Evolutionary conservation across 2,329 filamentous ascomycete species (phyloP), one percentile per base, ranked within the genome.

Genomic region (Teratosphaeria viscida): DNA sequence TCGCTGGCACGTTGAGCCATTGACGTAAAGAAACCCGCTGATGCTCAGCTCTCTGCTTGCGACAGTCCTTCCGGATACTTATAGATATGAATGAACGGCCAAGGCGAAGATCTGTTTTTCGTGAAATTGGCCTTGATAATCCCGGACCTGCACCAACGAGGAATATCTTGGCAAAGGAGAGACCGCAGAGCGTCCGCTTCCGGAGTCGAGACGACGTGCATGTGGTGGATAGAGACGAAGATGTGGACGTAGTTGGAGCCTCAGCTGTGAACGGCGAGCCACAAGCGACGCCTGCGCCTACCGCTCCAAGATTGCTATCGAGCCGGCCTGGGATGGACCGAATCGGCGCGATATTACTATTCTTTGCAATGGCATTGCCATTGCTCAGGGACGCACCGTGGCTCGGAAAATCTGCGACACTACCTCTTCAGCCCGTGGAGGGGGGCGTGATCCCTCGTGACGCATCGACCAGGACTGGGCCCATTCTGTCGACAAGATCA

Each of bases 401-500:
- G 53, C 64, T 67, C 8, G 63, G 64, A 32, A 62, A 65, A 47
- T 62, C 62, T 39, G 63, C 64, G 2, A 54, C 53, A n/a, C 19
- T 69, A 2, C 66, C 67, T 6, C 53, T 70, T 14, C 64, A 71
- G 43, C 68, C 67, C 19, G 72, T 69, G 34, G 66, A 69, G 57
- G 70, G 66, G 56, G 68, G 67, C 55, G 62, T 65, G 1, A 66
- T 72, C 59, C 66, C 64, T 16, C 32, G 56, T 8, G 56, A 64
- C 23, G 57, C 59, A 58, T n/a, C 57, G 59, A 53, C 58, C 57
- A n/a, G 55, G 60, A 27, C 54, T 65, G n/a, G 57, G 60, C 59
- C 69, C 47, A 34, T 52, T 39, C 49, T 61, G 5, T 32, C 60
- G n/a, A 61, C 47, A 54, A 75, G 80, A 57, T 73, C 74, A 29